phyloP scores from a whole-genome alignment of 306 rosid genomes.

The Lupinus albus region DNA sequence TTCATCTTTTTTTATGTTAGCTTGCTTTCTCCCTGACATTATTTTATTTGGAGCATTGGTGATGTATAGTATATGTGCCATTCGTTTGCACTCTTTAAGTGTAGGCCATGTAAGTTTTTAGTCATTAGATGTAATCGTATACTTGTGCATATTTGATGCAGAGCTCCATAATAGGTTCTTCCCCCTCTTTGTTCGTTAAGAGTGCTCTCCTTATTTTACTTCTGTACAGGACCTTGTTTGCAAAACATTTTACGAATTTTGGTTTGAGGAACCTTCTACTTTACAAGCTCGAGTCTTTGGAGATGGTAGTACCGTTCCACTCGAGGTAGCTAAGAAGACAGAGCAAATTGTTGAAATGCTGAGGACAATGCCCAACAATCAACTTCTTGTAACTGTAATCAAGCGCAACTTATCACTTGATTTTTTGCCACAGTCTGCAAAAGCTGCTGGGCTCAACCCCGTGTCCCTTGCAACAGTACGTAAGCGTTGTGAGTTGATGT shows the following conservation, averaged over 20 bases:
- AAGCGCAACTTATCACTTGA: conserved; percentile 94
- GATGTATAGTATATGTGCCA: conserved; percentile 16
- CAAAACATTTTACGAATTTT: conserved; percentile 93
- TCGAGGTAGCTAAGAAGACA: conserved; percentile 83
- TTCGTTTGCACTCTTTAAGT: conserved; percentile 15
- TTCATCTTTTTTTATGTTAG: conserved; percentile 4
- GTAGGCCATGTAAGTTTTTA: conserved; percentile 29
- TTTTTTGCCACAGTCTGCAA: conserved; percentile 91
- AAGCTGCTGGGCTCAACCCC: conserved; percentile 86
- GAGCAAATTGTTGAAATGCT: conserved; percentile 95
- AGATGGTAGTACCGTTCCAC: conserved; percentile 88
- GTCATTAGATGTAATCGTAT: conserved; percentile 27
- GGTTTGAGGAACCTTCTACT: conserved; percentile 94
- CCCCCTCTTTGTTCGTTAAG: conserved; percentile 23
- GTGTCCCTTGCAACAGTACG: conserved; percentile 77
- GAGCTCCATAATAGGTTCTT: not conserved
- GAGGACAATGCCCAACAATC: conserved; percentile 83
- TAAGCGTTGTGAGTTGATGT: conserved; percentile 94
- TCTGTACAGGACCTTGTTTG: conserved; percentile 88
- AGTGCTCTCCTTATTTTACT: conserved; percentile 27
- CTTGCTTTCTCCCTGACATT: not conserved
- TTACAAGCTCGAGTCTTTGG: conserved; percentile 69
- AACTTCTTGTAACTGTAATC: conserved; percentile 80
- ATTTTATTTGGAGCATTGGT: conserved; percentile 1
- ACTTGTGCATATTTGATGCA: conserved; percentile 26